Percentiles rank a stretch among this genome's conserved stretches.
Conservation (phyloP, 2,329 filamentous ascomycete species). For the Fusarium penzigii region DNA sequence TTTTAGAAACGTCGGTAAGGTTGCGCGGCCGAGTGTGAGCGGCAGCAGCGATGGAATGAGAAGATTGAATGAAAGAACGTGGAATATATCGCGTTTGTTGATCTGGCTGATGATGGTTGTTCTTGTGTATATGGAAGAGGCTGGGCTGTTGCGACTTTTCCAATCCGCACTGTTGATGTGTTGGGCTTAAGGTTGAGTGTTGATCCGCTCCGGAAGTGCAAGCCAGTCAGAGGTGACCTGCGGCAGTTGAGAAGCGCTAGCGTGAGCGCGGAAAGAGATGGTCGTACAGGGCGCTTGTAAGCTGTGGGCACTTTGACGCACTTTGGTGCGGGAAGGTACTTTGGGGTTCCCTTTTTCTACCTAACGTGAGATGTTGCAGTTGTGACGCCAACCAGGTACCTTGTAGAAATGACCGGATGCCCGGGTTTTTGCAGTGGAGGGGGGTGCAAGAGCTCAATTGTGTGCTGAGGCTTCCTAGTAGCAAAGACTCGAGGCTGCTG, state of each 20-base stretch:
- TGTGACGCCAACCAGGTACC: background rate
- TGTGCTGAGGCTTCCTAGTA: background rate
- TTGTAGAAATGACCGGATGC: background rate
- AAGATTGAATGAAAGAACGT: conserved; percentile 6
- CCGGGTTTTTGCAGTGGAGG: background rate
- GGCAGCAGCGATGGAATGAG: conserved; percentile 9
- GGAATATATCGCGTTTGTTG: conserved; percentile 21
- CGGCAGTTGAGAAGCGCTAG: conserved; percentile 16
- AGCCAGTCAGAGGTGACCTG: conserved; percentile 31
- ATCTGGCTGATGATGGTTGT: conserved; percentile 24
- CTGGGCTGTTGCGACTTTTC: conserved; percentile 43
- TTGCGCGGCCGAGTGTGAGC: conserved; percentile 9
- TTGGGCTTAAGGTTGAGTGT: conserved; percentile 40
- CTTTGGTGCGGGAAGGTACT: conserved; percentile 2
- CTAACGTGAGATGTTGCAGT: no score
- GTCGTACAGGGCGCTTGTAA: conserved; percentile 5
- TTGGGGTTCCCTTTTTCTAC: background rate
- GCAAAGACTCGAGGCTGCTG: background rate
- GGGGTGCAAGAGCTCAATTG: background rate
- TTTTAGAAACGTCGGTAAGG: conserved; percentile 28
- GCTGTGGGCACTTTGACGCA: conserved; percentile 14
- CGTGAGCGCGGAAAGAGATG: conserved; percentile 1
- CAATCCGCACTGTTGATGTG: conserved; percentile 44
- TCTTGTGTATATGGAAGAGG: conserved; percentile 31
- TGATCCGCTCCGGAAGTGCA: conserved; percentile 38